Conservation (phyloP, 176 grass and related monocot genomes). For the Panicum miliaceum region DNA sequence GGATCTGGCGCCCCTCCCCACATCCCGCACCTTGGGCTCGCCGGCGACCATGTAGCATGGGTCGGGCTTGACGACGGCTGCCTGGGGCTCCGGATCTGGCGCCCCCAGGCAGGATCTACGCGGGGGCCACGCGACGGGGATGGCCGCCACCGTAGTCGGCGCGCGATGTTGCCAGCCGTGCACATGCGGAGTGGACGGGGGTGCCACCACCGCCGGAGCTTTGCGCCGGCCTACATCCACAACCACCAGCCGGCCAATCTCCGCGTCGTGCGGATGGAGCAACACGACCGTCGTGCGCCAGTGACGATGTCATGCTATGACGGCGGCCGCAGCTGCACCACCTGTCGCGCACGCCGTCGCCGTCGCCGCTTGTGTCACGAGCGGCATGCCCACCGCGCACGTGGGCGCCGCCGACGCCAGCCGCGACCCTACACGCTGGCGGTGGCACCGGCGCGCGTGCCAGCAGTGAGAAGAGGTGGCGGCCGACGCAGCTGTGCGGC, state of each 20-base stretch:
- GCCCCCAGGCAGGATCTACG: too few species aligned
- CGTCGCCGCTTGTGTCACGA: not conserved
- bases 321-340: not conserved
- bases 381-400: not conserved
- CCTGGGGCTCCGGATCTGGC: too few species aligned
- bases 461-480: too few species aligned
- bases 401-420: not conserved
- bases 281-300: not conserved
- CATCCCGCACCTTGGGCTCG: too few species aligned
- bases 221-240: constrained; percentile 53
- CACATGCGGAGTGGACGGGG: not conserved
- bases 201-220: constrained; percentile 30
- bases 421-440: not conserved
- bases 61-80: too few species aligned
- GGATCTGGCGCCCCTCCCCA: too few species aligned
- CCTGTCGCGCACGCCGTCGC: not conserved
- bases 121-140: too few species aligned
- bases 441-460: not conserved
- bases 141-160: not conserved
- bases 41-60: too few species aligned
- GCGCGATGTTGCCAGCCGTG: not conserved
- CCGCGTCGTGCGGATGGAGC: not conserved
- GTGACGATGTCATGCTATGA: not conserved
- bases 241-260: not conserved
- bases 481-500: too few species aligned